Conservation (phyloP, 768 basidiomycete species). For the Pleurotus platypus region DNA sequence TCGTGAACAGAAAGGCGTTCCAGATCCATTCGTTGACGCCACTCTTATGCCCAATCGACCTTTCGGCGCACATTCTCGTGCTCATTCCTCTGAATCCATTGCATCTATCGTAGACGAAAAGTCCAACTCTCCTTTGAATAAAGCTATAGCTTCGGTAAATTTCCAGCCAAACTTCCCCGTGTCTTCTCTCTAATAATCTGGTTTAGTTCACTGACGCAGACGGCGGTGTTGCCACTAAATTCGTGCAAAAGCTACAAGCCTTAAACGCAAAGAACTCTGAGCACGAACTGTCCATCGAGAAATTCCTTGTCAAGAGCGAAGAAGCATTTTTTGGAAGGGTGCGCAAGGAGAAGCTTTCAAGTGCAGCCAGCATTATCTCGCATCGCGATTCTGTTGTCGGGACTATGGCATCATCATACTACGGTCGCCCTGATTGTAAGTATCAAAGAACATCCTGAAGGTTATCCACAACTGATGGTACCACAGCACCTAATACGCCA, state of each 20-base stretch:
- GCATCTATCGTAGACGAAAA: constrained; percentile 91
- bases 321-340: constrained; percentile 91
- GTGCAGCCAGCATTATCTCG: constrained; percentile 75
- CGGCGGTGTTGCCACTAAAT: constrained; percentile 86
- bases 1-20: constrained; percentile 69
- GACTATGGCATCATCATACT: constrained; percentile 58
- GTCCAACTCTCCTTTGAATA: constrained; percentile 86
- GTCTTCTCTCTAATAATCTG: constrained; percentile 4
- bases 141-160: constrained; percentile 82
- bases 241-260: constrained; percentile 78
- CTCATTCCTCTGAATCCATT: constrained; percentile 87
- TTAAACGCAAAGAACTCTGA: constrained; percentile 87
- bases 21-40: constrained; percentile 82
- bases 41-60: constrained; percentile 57
- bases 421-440: constrained; percentile 77
- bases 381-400: constrained; percentile 83
- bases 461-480: background rate
- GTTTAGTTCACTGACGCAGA: constrained; percentile 87
- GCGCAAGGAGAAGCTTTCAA: constrained; percentile 82
- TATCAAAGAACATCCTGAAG: constrained; percentile 13
- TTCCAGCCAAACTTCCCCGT: constrained; percentile 5
- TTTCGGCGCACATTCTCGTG: constrained; percentile 77
- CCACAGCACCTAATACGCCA: constrained; percentile 47
- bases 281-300: constrained; percentile 88
- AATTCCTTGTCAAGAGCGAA: constrained; percentile 86